phyloP scores from a whole-genome alignment of 148 eudicot genomes.

The Amaranthus hypochondriacus region DNA sequence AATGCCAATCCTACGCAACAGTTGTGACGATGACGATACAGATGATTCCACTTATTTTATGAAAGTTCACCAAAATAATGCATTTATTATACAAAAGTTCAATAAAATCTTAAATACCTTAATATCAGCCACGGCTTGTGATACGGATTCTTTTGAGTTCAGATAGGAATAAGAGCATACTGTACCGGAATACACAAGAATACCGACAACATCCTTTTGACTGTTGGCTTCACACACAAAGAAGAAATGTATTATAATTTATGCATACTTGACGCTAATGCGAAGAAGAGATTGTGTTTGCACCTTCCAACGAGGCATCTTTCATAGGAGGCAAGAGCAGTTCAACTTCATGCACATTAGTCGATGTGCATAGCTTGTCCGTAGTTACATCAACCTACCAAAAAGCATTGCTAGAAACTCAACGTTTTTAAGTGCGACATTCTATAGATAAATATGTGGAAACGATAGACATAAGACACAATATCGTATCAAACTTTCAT shows the following conservation, averaged over 20 bases:
- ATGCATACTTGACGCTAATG: background rate
- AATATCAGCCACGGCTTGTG: conserved; percentile 88
- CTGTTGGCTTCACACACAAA: conserved; percentile 65
- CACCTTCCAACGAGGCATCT: conserved; percentile 66
- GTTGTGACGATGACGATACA: too few relatives aligned
- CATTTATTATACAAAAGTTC: too few relatives aligned
- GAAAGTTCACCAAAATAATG: too few relatives aligned
- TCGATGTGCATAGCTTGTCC: conserved; percentile 48
- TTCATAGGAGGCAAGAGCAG: conserved; percentile 79
- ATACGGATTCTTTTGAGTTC: conserved; percentile 73
- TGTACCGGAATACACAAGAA: conserved; percentile 61
- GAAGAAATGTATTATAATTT: conserved; percentile 2
- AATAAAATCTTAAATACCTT: conserved; percentile 46
- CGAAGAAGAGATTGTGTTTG: conserved; percentile 14
- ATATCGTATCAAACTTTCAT: background rate
- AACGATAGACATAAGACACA: background rate
- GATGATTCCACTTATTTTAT: too few relatives aligned
- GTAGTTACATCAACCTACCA: conserved; percentile 58
- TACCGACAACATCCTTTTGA: conserved; percentile 67
- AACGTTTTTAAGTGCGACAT: background rate
- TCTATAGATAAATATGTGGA: background rate
- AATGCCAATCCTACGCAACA: background rate
- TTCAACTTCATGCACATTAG: conserved; percentile 73
- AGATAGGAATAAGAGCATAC: conserved; percentile 75
- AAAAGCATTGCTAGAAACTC: conserved; percentile 9